Base-by-base conservation (phyloP, 2,329 filamentous ascomycete genomes). In the Alternaria metachromatica region DNA sequence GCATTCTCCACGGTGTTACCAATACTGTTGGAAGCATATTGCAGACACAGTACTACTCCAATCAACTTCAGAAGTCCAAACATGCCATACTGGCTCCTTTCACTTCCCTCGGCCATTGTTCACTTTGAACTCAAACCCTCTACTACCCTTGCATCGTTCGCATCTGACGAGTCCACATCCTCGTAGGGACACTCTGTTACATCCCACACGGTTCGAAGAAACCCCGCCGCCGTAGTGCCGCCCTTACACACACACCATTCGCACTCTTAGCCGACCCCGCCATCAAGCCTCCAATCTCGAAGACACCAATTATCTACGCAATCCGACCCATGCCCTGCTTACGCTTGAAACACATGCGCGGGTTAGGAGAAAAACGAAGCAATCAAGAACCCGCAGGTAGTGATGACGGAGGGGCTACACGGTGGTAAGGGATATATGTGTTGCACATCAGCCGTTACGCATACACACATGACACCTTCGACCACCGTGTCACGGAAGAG, bases 281-380 rank as follows among this genome's bases (percentile, higher is more conserved):
- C 67, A 66, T 68, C 69, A 63, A 60, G 60, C 65, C 63, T 66
- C 58, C 46, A 28, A 64, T 58, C 44, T 37, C 57, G 30, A 45
- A 44, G 49, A 71, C 56, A 64, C 72, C 73, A 73, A 73, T 71
- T 66, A 73, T 45, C 60, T 62, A 25, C 43, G 41, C 20, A 51
- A 37, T 44, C 21, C 63, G 37, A 65, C 62, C 45, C 68, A 72
- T 60, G 51, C 66, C 43, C 61, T 55, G 65, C 60, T 49, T 62
- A 51, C 61, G 64, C 50, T 44, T 70, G 74, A 75, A 73, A 75
- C 74, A 65, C 58, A 72, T 69, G 65, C 64, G 66, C 60, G 65
- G 48, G 21, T 68, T 68, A 69, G 71, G 66, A 21, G 43, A 51
- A 50, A 61, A 21, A 43, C 55, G 20, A 28, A 48, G 45, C n/a